These are phyloP conservation scores for Coniochaeta sp. DNA, from an alignment of 2,329 filamentous ascomycete species.

Conservation along the genomic window DNA sequence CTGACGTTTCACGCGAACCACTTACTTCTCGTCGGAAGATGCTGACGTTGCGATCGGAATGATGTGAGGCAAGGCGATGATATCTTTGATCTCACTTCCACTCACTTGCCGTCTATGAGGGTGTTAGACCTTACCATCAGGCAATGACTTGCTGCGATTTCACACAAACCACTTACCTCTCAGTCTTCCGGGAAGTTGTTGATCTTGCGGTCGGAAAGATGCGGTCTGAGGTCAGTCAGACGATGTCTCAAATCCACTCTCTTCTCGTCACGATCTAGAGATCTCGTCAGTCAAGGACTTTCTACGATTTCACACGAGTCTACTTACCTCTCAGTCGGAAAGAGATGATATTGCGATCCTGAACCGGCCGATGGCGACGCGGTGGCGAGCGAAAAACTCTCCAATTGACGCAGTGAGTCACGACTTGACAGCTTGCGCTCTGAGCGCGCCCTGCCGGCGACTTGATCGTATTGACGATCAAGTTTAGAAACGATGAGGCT, in stretches of 20 bases:
- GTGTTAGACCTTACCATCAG: too few species aligned
- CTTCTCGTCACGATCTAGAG: too few species aligned
- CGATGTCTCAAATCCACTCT: too few species aligned
- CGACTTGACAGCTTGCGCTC: neutral
- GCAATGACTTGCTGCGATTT: too few species aligned
- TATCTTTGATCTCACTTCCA: too few species aligned
- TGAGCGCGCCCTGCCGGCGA: neutral
- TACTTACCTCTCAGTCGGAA: neutral
- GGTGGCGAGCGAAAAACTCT: neutral
- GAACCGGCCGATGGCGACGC: neutral
- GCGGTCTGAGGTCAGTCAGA: too few species aligned
- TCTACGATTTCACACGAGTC: neutral
- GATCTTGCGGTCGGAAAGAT: neutral
- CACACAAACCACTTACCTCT: neutral
- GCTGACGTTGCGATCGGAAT: neutral
- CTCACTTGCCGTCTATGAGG: too few species aligned
- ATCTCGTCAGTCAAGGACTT: too few species aligned
- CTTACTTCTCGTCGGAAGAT: too few species aligned
- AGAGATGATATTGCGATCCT: neutral
- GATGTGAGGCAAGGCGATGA: neutral
- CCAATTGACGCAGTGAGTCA: neutral
- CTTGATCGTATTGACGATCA: neutral
- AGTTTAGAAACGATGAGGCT: neutral
- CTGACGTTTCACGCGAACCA: too few species aligned
- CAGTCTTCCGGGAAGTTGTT: neutral